A percentile compares a stretch with the other conserved stretches of the same genome.
These are phyloP conservation scores for Agarophyton chilense DNA, from an alignment of 23 red algal species.

Conservation along the genomic window DNA sequence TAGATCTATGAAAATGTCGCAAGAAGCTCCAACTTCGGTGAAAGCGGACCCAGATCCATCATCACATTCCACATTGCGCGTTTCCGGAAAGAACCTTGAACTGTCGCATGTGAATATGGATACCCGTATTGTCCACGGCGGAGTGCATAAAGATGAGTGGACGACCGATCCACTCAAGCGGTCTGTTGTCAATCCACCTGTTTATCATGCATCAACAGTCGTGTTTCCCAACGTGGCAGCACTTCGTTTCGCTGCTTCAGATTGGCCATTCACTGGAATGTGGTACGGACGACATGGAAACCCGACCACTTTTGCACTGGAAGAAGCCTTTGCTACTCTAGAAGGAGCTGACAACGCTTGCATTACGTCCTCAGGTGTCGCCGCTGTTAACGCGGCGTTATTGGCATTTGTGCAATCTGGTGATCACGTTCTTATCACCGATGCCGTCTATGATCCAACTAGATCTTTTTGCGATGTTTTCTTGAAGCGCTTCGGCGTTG, in stretches of 20 bases:
- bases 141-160: constrained; percentile 85
- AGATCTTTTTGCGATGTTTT: constrained; percentile 92
- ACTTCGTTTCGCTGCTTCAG: constrained; percentile 70
- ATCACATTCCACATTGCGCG: constrained; percentile 44
- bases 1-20: not conserved
- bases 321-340: constrained; percentile 93
- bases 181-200: constrained; percentile 94
- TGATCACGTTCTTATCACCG: constrained; percentile 93
- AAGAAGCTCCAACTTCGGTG: not conserved
- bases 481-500: constrained; percentile 89
- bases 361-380: constrained; percentile 88
- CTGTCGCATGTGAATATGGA: constrained; percentile 42
- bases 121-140: constrained; percentile 84
- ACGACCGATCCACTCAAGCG: constrained; percentile 88
- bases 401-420: constrained; percentile 91
- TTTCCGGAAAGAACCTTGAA: constrained; percentile 50
- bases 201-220: constrained; percentile 96
- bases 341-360: constrained; percentile 97
- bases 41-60: constrained; percentile 9
- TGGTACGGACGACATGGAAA: constrained; percentile 98
- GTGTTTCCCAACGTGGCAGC: constrained; percentile 80
- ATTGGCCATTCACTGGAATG: constrained; percentile 97
- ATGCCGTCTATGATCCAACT: constrained; percentile 96
- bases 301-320: constrained; percentile 93
- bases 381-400: constrained; percentile 89